Conservation (phyloP, 768 basidiomycete genomes). For the Galerina sulciceps region DNA sequence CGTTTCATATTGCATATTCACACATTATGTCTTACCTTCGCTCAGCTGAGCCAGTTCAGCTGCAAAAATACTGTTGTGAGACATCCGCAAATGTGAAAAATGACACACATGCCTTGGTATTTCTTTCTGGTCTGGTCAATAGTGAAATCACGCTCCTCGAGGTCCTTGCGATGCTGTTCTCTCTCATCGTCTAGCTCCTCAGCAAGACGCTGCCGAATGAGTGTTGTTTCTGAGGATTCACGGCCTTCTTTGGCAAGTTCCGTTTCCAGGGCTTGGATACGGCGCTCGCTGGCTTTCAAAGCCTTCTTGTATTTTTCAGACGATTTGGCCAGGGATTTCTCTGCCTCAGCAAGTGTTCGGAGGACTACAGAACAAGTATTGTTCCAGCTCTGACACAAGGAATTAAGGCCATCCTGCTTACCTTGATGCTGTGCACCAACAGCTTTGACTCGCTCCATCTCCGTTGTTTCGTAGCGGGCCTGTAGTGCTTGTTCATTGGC, state of each 20-base stretch:
- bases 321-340: slow-evolving; percentile 58
- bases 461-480: slow-evolving; percentile 65
- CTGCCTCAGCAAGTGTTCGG: slow-evolving; percentile 62
- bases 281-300: slow-evolving; percentile 52
- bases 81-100: not conserved
- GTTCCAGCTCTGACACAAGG: slow-evolving; percentile 12
- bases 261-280: slow-evolving; percentile 60
- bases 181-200: slow-evolving; percentile 82
- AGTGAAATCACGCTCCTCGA: slow-evolving; percentile 79
- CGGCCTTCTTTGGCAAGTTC: slow-evolving; percentile 72
- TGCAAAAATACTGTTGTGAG: slow-evolving; percentile 24
- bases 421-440: slow-evolving; percentile 68
- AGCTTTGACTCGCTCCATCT: slow-evolving; percentile 68
- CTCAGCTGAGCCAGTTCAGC: slow-evolving; percentile 80
- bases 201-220: slow-evolving; percentile 67
- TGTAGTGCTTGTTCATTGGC: slow-evolving; percentile 62
- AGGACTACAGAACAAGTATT: slow-evolving; percentile 44
- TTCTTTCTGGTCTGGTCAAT: slow-evolving; percentile 84
- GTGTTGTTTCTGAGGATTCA: slow-evolving; percentile 65
- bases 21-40: slow-evolving; percentile 55
- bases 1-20: not conserved
- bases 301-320: slow-evolving; percentile 55
- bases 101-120: slow-evolving; percentile 67
- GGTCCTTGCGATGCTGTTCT: slow-evolving; percentile 77
- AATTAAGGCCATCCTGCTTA: slow-evolving; percentile 28